Conservation (phyloP, 2,329 filamentous ascomycete genomes). For the Aspergillus viridinutans region DNA sequence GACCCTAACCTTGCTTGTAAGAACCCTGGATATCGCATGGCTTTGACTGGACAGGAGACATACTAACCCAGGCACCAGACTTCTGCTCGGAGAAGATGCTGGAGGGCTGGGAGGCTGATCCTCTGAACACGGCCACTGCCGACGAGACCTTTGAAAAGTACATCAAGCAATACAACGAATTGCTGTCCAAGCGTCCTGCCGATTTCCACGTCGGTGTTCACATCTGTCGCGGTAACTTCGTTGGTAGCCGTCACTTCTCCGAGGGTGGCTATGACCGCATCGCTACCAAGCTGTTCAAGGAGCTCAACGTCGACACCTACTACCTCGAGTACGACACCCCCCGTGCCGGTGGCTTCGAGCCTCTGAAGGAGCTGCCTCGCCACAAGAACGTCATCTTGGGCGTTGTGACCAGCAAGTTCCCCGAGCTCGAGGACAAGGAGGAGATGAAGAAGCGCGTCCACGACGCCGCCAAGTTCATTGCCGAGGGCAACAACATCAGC, state of each 20-base stretch:
- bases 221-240: constrained; percentile 65
- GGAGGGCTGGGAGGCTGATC: constrained; percentile 63
- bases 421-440: constrained; percentile 59
- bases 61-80: constrained; percentile 43
- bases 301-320: constrained; percentile 62
- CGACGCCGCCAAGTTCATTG: constrained; percentile 63
- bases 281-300: constrained; percentile 61
- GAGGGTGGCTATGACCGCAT: constrained; percentile 65
- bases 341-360: constrained; percentile 63
- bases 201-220: constrained; percentile 77
- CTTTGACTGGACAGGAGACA: constrained; percentile 20
- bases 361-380: constrained; percentile 56
- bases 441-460: constrained; percentile 58
- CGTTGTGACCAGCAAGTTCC: constrained; percentile 60
- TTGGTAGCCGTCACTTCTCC: constrained; percentile 61
- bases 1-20: constrained; percentile 64
- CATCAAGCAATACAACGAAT: constrained; percentile 72
- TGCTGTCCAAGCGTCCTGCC: constrained; percentile 56
- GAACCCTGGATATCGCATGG: constrained; percentile 37
- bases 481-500: constrained; percentile 61
- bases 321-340: constrained; percentile 67
- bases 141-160: constrained; percentile 72
- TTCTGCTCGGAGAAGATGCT: constrained; percentile 72
- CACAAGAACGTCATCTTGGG: constrained; percentile 62
- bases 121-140: constrained; percentile 62